phyloP scores from a whole-genome alignment of 108 stramenopile genomes.

The Nitzschia sp. region DNA sequence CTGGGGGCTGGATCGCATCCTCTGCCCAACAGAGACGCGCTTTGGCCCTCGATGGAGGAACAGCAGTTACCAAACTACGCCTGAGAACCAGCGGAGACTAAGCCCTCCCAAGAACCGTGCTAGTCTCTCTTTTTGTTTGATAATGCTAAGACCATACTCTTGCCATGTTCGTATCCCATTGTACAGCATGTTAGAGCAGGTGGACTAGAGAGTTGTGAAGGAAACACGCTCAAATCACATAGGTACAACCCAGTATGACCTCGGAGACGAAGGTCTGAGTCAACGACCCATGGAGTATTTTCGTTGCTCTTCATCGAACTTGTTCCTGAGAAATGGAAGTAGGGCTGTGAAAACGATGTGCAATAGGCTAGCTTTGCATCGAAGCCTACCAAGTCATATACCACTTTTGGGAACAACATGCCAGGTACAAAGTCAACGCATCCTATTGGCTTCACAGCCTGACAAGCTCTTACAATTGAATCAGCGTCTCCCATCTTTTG shows the following conservation, averaged over 20 bases:
- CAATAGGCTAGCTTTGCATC: constrained; percentile 43
- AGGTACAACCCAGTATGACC: constrained; percentile 45
- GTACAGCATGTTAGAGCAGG: constrained; percentile 74
- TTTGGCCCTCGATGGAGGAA: constrained; percentile 73
- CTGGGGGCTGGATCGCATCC: constrained; percentile 85
- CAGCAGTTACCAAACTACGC: constrained; percentile 74
- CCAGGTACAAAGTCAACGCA: too few relatives aligned
- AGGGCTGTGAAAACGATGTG: constrained; percentile 55
- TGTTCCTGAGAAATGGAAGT: constrained; percentile 78
- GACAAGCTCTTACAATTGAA: constrained; percentile 38
- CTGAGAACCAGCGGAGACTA: constrained; percentile 44
- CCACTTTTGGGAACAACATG: constrained; percentile 12
- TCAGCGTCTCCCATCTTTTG: constrained; percentile 45
- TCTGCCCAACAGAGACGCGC: constrained; percentile 75
- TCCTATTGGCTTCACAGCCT: too few relatives aligned
- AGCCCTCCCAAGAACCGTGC: not conserved
- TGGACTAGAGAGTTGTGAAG: constrained; percentile 51
- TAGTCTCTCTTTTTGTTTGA: not conserved
- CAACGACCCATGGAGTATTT: constrained; percentile 51
- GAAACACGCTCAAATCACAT: constrained; percentile 79
- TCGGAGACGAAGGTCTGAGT: constrained; percentile 45
- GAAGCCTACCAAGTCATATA: not conserved
- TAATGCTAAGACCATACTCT: not conserved
- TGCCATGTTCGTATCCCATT: constrained; percentile 46
- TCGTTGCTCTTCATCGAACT: constrained; percentile 53